These are phyloP conservation scores for Phoma sp. DNA, from an alignment of 2,329 filamentous ascomycete species.

Conservation along the genomic window DNA sequence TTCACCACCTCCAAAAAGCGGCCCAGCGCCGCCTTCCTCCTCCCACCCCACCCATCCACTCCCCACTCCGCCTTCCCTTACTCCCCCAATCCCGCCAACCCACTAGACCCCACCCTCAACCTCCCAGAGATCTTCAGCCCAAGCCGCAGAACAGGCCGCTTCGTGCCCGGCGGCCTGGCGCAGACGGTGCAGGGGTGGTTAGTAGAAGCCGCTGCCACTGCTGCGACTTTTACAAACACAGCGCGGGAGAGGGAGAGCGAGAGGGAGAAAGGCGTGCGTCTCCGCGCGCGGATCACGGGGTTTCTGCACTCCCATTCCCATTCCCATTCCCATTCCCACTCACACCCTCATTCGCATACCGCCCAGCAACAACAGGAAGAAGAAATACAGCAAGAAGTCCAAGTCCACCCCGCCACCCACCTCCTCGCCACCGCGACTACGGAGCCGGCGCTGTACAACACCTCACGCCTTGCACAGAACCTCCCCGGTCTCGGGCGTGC, in stretches of 20 bases:
- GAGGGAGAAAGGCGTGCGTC: conserved; percentile 33
- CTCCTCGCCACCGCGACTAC: not conserved
- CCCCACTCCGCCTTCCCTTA: not conserved
- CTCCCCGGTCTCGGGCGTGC: too few relatives aligned
- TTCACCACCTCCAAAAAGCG: not conserved
- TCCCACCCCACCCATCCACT: not conserved
- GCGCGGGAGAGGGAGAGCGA: conserved; percentile 26
- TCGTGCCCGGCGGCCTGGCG: conserved; percentile 57
- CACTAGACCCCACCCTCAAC: conserved; percentile 31
- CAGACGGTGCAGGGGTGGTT: conserved; percentile 58
- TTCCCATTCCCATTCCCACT: too few relatives aligned
- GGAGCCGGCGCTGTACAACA: conserved; percentile 23
- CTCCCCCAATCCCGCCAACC: conserved; percentile 13
- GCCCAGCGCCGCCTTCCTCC: conserved; percentile 7
- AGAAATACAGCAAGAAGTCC: too few relatives aligned
- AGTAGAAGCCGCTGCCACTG: conserved; percentile 46
- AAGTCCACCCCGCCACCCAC: too few relatives aligned
- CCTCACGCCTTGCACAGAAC: conserved; percentile 5
- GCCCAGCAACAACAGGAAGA: too few relatives aligned
- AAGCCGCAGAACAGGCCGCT: conserved; percentile 57
- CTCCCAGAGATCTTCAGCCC: conserved; percentile 62
- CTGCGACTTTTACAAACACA: not conserved
- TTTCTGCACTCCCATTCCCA: too few relatives aligned
- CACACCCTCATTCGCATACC: too few relatives aligned
- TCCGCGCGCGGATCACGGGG: conserved; percentile 20